Evolutionary conservation across 768 basidiomycete species (phyloP).

Genomic region (Boletus edulis): DNA sequence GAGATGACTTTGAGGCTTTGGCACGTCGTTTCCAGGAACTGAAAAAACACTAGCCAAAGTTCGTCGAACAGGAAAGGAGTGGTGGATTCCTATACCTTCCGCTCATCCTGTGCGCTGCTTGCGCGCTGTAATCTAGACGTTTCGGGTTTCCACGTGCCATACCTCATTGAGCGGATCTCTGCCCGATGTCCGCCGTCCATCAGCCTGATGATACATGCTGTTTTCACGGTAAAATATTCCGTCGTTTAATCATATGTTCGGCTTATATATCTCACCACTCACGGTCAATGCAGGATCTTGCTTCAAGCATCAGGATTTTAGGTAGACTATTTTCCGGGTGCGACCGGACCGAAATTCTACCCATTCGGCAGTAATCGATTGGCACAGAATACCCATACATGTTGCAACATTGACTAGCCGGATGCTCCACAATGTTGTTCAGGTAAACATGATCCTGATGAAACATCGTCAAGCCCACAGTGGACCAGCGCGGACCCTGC

Average conservation of each 20-base stretch:
- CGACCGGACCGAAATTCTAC: not conserved
- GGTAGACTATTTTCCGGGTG: too few relatives aligned
- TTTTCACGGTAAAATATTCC: not conserved
- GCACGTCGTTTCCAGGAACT: conserved; percentile 80
- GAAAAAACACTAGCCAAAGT: conserved; percentile 63
- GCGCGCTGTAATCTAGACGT: conserved; percentile 4
- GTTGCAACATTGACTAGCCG: not conserved
- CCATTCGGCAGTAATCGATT: not conserved
- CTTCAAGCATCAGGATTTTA: too few relatives aligned
- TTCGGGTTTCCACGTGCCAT: conserved; percentile 11
- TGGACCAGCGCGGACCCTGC: not conserved
- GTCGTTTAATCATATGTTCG: not conserved
- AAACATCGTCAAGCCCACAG: conserved; percentile 4
- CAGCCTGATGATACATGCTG: not conserved
- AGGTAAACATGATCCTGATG: conserved; percentile 1
- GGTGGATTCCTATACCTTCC: conserved; percentile 2
- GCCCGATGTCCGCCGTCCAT: conserved; percentile 18
- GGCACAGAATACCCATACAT: not conserved
- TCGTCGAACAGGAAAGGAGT: not conserved
- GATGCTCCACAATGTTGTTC: not conserved
- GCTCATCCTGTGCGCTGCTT: not conserved
- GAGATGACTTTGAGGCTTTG: conserved; percentile 75
- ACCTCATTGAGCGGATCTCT: not conserved
- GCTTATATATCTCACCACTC: not conserved
- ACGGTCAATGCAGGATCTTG: too few relatives aligned